phyloP scores from a whole-genome alignment of 768 basidiomycete genomes.

The Lentinula aciculospora region DNA sequence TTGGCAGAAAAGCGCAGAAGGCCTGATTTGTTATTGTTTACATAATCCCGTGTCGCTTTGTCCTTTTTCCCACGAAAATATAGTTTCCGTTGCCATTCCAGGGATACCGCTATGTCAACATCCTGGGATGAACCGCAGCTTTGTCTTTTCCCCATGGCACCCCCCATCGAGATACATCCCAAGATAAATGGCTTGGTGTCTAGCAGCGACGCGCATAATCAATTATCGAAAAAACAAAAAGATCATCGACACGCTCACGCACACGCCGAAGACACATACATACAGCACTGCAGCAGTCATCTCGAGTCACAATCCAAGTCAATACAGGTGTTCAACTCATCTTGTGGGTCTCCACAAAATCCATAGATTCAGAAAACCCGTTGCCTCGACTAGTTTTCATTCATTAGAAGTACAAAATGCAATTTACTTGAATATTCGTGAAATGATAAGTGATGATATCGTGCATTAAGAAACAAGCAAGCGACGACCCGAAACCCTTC shows the following conservation, averaged over 20 bases:
- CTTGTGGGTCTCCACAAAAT: no score
- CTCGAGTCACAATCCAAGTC: background rate
- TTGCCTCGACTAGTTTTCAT: background rate
- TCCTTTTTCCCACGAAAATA: background rate
- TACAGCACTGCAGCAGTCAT: background rate
- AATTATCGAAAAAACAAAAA: background rate
- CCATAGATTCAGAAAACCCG: background rate
- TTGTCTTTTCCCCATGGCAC: background rate
- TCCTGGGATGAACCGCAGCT: background rate
- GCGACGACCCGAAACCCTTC: slow-evolving; percentile 12
- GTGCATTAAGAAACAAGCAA: slow-evolving; percentile 1
- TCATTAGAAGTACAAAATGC: no score
- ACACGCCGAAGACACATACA: background rate
- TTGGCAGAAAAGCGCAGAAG: background rate
- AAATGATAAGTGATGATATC: background rate
- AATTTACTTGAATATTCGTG: background rate
- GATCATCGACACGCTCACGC: background rate
- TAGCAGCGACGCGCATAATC: no score
- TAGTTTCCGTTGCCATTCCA: background rate
- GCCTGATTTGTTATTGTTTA: background rate
- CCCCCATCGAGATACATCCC: no score
- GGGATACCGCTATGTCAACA: background rate
- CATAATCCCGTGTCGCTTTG: background rate
- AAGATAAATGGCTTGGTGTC: no score
- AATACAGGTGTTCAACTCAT: background rate